Percentiles rank a stretch among this genome's conserved stretches.
Evolutionary conservation across 352 stramenopile species (phyloP).

Genomic region (Thraustochytrium sp.): DNA sequence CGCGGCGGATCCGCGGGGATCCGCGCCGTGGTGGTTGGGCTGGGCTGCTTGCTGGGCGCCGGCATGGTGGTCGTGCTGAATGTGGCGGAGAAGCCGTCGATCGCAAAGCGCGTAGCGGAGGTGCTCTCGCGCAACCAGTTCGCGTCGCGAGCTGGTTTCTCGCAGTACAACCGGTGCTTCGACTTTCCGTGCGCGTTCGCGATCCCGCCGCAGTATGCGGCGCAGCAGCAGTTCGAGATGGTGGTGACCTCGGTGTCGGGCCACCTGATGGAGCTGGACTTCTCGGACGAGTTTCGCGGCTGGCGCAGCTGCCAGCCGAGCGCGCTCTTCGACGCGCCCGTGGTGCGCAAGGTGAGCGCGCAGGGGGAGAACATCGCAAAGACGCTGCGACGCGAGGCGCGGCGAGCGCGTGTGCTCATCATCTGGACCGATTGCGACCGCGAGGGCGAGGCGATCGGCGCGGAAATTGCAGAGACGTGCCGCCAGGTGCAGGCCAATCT

Average conservation of each 20-base stretch:
- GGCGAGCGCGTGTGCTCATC: constrained; percentile 72
- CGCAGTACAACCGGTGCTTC: constrained; percentile 49
- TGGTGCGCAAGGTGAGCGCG: constrained; percentile 69
- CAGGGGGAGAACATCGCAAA: constrained; percentile 67
- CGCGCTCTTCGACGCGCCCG: constrained; percentile 83
- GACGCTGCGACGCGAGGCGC: constrained; percentile 50
- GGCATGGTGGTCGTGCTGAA: constrained; percentile 67
- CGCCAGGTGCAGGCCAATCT: constrained; percentile 64
- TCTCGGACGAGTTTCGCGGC: constrained; percentile 66
- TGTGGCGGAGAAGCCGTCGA: constrained; percentile 98
- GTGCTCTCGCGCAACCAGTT: constrained; percentile 70
- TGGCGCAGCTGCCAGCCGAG: constrained; percentile 51
- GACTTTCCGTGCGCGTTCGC: constrained; percentile 9
- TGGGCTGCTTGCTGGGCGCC: no score
- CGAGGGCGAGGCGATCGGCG: constrained; percentile 99
- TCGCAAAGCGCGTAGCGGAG: constrained; percentile 91
- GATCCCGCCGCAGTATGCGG: constrained; percentile 46
- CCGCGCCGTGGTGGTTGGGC: no score
- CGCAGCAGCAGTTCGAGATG: constrained; percentile 73
- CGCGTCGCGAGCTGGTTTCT: constrained; percentile 45
- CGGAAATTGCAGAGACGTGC: constrained; percentile 86
- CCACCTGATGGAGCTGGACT: constrained; percentile 96
- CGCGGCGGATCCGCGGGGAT: not conserved
- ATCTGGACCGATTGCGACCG: constrained; percentile 99
- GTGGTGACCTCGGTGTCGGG: constrained; percentile 92